Percentiles rank a stretch among this genome's conserved stretches.
These are phyloP conservation scores for Passalora sequoiae DNA, from an alignment of 2,329 filamentous ascomycete genomes.

Conservation along the genomic window DNA sequence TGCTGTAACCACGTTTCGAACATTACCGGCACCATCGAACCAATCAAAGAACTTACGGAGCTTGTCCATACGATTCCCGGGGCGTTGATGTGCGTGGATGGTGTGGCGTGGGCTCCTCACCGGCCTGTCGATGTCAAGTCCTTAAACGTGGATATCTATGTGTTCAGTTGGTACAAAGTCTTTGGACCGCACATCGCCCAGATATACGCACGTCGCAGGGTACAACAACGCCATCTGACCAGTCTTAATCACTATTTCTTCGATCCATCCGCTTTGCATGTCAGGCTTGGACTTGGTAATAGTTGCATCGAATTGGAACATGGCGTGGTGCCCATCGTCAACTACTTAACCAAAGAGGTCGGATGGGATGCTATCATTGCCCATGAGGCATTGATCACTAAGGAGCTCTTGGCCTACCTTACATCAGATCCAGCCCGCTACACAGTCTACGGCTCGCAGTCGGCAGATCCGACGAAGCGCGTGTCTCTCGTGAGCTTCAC, in stretches of 20 bases:
- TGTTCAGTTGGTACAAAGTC: constrained; percentile 9
- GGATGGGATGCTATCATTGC: constrained; percentile 3
- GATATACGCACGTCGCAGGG: constrained; percentile 6
- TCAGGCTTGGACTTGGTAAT: constrained; percentile 6
- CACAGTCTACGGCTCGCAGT: constrained; percentile 4
- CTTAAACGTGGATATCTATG: constrained; percentile 6
- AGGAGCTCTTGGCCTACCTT: constrained; percentile 3
- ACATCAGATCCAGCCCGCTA: constrained; percentile 1
- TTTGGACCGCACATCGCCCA: constrained; percentile 8
- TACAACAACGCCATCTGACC: constrained; percentile 7
- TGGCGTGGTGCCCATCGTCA: constrained; percentile 1
- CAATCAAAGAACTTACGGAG: constrained; percentile 6
- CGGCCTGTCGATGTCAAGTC: constrained; percentile 6
- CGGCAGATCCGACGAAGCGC: constrained; percentile 4
- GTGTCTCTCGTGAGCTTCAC: constrained; percentile 8
- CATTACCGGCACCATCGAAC: constrained; percentile 7
- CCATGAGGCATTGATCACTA: constrained; percentile 5
- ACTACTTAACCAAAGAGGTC: constrained; percentile 2
- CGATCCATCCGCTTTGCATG: constrained; percentile 2
- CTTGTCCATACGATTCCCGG: constrained; percentile 7
- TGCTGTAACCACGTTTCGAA: constrained; percentile 7
- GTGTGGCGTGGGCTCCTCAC: constrained; percentile 8
- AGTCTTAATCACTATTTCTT: constrained; percentile 10
- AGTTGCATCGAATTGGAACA: constrained; percentile 7
- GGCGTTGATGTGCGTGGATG: constrained; percentile 8